These are phyloP conservation scores for Trichophyton schoenleinii DNA, from an alignment of 2,329 filamentous ascomycete species.

Conservation along the genomic window DNA sequence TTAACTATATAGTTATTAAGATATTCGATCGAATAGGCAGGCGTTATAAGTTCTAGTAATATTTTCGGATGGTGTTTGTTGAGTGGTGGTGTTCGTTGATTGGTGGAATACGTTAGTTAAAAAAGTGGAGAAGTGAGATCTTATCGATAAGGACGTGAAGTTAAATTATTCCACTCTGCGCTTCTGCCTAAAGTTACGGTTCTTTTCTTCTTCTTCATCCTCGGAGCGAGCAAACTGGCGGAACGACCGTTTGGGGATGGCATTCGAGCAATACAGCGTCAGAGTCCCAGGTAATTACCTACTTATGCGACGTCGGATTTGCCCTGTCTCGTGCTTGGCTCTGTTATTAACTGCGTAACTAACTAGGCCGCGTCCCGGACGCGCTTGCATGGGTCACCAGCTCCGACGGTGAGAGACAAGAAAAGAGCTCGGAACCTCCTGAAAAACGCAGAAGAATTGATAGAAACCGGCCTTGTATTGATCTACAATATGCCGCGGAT, in stretches of 20 bases:
- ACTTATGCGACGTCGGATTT: background rate
- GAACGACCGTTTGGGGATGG: background rate
- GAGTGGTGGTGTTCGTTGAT: too few relatives aligned
- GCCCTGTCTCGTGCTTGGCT: background rate
- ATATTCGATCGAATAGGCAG: too few relatives aligned
- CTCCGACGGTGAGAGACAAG: background rate
- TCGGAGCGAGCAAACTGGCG: background rate
- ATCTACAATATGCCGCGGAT: background rate
- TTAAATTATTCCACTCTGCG: background rate
- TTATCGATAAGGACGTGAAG: background rate
- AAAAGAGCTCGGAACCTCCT: background rate
- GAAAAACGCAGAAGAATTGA: background rate
- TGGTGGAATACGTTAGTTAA: too few relatives aligned
- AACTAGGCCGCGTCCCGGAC: background rate
- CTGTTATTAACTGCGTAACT: background rate
- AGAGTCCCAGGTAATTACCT: background rate
- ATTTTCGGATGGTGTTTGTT: too few relatives aligned
- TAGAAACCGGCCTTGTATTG: background rate
- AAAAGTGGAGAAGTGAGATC: background rate
- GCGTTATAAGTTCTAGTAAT: too few relatives aligned
- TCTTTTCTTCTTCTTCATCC: background rate
- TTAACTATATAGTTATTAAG: too few relatives aligned
- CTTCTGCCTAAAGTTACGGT: background rate
- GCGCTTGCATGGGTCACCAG: background rate
- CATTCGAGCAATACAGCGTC: background rate